Evolutionary conservation across 2,329 filamentous ascomycete species (phyloP).

Genomic region (Nigrograna mackinnonii): DNA sequence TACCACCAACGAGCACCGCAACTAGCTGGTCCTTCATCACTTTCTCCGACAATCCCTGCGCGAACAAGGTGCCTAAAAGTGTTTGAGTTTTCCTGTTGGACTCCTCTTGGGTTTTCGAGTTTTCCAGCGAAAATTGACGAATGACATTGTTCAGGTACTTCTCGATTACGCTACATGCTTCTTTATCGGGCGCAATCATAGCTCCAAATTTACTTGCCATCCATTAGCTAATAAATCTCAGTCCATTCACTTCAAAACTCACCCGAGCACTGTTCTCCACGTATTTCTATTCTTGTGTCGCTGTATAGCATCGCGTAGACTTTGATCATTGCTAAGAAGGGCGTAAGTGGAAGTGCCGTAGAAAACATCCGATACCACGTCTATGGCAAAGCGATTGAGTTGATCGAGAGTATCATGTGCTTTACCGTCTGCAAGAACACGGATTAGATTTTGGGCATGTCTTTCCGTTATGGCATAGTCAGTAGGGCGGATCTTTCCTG

Average conservation of each 20-base stretch:
- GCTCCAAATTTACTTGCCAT: slow-evolving; percentile 1
- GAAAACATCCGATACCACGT: slow-evolving; percentile 13
- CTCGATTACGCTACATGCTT: slow-evolving; percentile 4
- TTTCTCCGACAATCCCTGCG: neutral
- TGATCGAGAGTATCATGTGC: slow-evolving; percentile 7
- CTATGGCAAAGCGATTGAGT: slow-evolving; percentile 10
- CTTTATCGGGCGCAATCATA: slow-evolving; percentile 1
- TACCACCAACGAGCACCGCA: slow-evolving; percentile 5
- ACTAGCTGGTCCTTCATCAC: slow-evolving; percentile 6
- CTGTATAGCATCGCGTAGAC: slow-evolving; percentile 9
- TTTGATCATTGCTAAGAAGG: slow-evolving; percentile 9
- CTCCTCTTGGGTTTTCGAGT: slow-evolving; percentile 1
- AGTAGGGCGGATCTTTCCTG: slow-evolving; percentile 7
- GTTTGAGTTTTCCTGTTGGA: neutral
- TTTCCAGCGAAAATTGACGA: slow-evolving; percentile 1
- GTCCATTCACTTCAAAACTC: neutral
- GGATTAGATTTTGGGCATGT: slow-evolving; percentile 8
- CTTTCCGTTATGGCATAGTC: slow-evolving; percentile 9
- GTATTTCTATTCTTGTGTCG: slow-evolving; percentile 9
- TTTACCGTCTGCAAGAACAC: slow-evolving; percentile 5
- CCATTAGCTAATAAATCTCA: neutral
- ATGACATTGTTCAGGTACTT: slow-evolving; percentile 1
- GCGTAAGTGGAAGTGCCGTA: slow-evolving; percentile 8
- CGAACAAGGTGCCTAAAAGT: neutral
- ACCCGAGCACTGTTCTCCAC: slow-evolving; percentile 4